Evolutionary conservation across 2,329 filamentous ascomycete species (phyloP), one percentile per base, ranked within the genome.

Genomic region (Clonostachys rosea): DNA sequence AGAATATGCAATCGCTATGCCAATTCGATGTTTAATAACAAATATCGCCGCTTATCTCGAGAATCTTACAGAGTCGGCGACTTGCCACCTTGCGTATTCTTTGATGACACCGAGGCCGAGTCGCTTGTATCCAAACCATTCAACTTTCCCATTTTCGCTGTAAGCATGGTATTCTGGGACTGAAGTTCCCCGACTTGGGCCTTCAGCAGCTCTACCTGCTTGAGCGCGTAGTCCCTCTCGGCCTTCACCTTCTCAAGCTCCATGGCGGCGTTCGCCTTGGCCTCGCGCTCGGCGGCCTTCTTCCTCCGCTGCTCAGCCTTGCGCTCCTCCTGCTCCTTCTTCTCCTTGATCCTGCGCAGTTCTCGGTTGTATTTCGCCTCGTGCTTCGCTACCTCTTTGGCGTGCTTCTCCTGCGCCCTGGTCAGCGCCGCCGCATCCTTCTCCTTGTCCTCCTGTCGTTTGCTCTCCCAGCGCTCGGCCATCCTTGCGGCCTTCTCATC

Each of bases 351-450:
- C 62, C 84, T 86, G 51, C 69, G 69, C 42, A 87, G 68, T 57
- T 89, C 84, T 12, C 75, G 75, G 52, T 77, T 75, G 55, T 84
- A 83, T 54, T 83, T 85, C 34, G 83, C 83, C 54, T 86, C 79
- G 45, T 84, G 79, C 59, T 85, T 87, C 40, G 79, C 77, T 0
- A 84, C 61, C 52, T 86, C 82, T 43, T 70, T 73, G 42, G 81
- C 76, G 60, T 87, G 81, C 57, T 79, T 84, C 58, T 85, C 81
- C 33, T 77, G 75, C 8, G 82, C 71, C 60, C 82, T 86, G 33
- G 75, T 71, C 6, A 81, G 52, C 2, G 72, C 69, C 2, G 69
- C 63, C 44, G 68, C 70, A 42, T 84, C 78, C 47, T 76, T 68
- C 44, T 70, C 67, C 52, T 74, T 64, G 49, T 71, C 71, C 34